Percentiles rank a stretch among this genome's conserved stretches.
Conservation (phyloP, 176 grass and related monocot species). For the Saccharum officinarum region DNA sequence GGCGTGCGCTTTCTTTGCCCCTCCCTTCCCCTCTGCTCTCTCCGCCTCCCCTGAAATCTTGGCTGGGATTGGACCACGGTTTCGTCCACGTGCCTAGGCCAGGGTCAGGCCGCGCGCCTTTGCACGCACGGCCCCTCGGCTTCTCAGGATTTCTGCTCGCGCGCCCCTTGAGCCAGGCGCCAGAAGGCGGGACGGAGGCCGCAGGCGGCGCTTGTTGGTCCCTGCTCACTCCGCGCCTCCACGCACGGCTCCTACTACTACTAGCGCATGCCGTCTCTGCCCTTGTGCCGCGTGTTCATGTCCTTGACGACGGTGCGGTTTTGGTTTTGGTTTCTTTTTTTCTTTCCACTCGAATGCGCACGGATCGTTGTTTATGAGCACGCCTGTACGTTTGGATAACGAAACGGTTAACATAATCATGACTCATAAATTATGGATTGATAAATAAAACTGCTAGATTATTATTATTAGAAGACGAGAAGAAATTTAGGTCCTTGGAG, state of each 20-base stretch:
- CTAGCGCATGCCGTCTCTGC: background rate
- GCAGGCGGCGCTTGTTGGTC: too few species aligned
- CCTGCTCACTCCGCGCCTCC: background rate
- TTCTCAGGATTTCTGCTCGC: too few species aligned
- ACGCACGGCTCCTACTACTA: too few species aligned
- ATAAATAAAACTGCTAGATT: too few species aligned
- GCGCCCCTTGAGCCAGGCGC: background rate
- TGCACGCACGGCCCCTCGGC: background rate
- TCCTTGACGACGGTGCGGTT: background rate
- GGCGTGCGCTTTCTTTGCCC: conserved; percentile 14
- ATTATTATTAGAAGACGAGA: too few species aligned
- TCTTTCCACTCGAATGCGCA: too few species aligned
- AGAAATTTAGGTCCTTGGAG: too few species aligned
- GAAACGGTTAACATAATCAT: background rate
- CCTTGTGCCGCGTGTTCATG: background rate
- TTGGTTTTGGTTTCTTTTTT: background rate
- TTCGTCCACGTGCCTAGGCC: background rate
- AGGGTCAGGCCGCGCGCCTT: too few species aligned
- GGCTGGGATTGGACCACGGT: conserved; percentile 38
- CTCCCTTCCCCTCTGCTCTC: background rate
- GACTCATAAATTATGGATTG: too few species aligned
- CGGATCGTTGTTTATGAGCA: too few species aligned
- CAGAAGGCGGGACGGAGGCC: too few species aligned
- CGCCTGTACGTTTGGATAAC: background rate
- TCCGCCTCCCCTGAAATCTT: conserved; percentile 13